Conservation (phyloP, 352 stramenopile genomes). For the Globisporangium alternatum region DNA sequence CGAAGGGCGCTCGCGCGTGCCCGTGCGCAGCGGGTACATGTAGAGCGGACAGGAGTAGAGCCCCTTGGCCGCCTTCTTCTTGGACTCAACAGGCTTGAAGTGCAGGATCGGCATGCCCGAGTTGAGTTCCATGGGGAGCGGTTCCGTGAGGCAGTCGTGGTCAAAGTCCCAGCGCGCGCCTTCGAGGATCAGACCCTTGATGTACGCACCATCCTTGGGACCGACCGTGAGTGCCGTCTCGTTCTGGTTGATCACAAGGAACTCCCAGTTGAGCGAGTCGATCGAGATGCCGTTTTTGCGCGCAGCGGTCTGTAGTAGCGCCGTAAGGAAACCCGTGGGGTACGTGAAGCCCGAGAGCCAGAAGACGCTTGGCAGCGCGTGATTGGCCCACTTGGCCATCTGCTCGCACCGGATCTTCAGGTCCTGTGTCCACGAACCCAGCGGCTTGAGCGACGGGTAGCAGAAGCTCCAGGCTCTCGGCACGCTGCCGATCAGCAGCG, state of each 20-base stretch:
- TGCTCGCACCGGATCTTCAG: conserved; percentile 89
- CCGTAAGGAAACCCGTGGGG: conserved; percentile 94
- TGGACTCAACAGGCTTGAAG: conserved; percentile 94
- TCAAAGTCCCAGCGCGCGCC: conserved; percentile 91
- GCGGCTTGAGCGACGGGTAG: conserved; percentile 94
- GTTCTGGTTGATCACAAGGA: conserved; percentile 89
- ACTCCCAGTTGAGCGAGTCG: conserved; percentile 94
- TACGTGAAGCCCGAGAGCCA: conserved; percentile 97
- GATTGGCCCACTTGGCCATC: conserved; percentile 89
- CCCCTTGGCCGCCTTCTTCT: conserved; percentile 92
- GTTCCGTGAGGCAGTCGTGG: conserved; percentile 86
- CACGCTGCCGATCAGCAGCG: conserved; percentile 85
- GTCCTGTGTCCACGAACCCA: conserved; percentile 92
- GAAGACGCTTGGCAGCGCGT: conserved; percentile 85
- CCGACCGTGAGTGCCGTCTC: conserved; percentile 75
- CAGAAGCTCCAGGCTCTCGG: conserved; percentile 91
- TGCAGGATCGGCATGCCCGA: conserved; percentile 92
- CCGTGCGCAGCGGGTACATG: conserved; percentile 95
- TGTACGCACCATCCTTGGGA: conserved; percentile 90
- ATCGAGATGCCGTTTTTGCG: conserved; percentile 95
- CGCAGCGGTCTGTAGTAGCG: conserved; percentile 93
- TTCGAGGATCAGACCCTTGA: conserved; percentile 91
- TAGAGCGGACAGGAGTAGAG: conserved; percentile 95
- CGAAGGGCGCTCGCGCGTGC: conserved; percentile 91
- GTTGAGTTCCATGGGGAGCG: conserved; percentile 91